Percentiles rank a stretch among this genome's conserved stretches.
Conservation (phyloP, 1,139 yeast genomes). For the Yamadazyma aaseri region DNA sequence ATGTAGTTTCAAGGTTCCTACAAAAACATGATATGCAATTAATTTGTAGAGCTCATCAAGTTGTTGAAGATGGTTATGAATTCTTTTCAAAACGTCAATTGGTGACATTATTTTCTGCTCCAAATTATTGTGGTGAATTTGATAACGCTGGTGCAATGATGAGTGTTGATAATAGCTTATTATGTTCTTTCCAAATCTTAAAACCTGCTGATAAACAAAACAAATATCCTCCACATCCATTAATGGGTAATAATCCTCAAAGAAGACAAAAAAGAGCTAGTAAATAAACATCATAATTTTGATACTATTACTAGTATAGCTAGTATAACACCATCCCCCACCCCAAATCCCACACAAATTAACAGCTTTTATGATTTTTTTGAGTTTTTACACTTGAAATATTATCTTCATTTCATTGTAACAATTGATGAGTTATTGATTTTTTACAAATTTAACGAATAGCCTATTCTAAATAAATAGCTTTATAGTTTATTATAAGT, state of each 20-base stretch:
- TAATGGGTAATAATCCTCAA: constrained; percentile 62
- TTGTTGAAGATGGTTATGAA: constrained; percentile 98
- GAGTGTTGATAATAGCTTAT: constrained; percentile 94
- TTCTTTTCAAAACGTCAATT: constrained; percentile 93
- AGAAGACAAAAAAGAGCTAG: constrained; percentile 67
- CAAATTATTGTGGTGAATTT: constrained; percentile 97
- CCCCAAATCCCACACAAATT: too few relatives aligned
- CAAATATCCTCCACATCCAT: constrained; percentile 56
- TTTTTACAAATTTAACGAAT: constrained; percentile 1
- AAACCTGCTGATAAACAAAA: constrained; percentile 94
- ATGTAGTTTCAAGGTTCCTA: constrained; percentile 88
- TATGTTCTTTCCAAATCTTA: constrained; percentile 95
- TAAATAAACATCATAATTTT: constrained; percentile 30
- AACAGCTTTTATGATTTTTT: not conserved
- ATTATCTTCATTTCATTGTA: constrained; percentile 7
- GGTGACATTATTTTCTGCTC: constrained; percentile 93
- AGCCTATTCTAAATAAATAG: constrained; percentile 2
- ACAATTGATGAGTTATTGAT: constrained; percentile 5
- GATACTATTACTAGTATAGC: too few relatives aligned
- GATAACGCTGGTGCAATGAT: constrained; percentile 99
- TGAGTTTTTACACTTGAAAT: constrained; percentile 1
- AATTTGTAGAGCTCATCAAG: constrained; percentile 97
- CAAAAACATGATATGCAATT: constrained; percentile 97
- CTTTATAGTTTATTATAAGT: constrained; percentile 5
- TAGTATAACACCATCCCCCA: too few relatives aligned